phyloP scores from a whole-genome alignment of 352 stramenopile genomes.

The Phytopythium delawarense region DNA sequence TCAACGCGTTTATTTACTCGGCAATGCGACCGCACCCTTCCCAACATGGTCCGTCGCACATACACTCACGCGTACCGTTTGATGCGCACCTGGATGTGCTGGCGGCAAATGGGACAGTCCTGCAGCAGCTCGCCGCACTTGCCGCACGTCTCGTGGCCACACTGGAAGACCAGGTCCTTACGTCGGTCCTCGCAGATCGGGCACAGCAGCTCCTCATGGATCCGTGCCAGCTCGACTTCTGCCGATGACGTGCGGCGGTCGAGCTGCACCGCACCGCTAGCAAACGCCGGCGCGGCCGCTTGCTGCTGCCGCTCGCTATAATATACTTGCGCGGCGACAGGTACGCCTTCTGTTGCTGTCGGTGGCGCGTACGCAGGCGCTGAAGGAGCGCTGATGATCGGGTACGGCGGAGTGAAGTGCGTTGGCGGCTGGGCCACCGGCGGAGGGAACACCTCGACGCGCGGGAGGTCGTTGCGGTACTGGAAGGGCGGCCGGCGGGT shows the following conservation, averaged over 20 bases:
- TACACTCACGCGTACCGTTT: conserved; percentile 45
- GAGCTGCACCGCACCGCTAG: conserved; percentile 5
- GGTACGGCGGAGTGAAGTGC: neutral
- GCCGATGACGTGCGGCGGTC: conserved; percentile 39
- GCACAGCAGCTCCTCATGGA: conserved; percentile 69
- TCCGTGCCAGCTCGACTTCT: conserved; percentile 47
- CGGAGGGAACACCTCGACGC: conserved; percentile 60
- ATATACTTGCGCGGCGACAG: neutral
- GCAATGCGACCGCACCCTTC: neutral
- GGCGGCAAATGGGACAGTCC: conserved; percentile 69
- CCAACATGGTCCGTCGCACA: neutral
- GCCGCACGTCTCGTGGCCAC: conserved; percentile 75
- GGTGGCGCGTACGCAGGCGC: neutral
- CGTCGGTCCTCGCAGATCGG: conserved; percentile 70
- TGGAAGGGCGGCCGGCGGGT: conserved; percentile 20
- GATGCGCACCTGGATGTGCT: conserved; percentile 73
- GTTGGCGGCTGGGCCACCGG: conserved; percentile 22
- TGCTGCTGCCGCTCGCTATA: conserved; percentile 5
- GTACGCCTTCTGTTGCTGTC: neutral
- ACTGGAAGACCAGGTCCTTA: conserved; percentile 85
- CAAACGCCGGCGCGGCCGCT: neutral
- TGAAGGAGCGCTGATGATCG: neutral
- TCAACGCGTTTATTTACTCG: no score
- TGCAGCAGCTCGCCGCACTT: conserved; percentile 44
- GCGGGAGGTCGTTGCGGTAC: conserved; percentile 48